phyloP scores from a whole-genome alignment of 768 basidiomycete species.

The Rhodotorula taiwanensis region DNA sequence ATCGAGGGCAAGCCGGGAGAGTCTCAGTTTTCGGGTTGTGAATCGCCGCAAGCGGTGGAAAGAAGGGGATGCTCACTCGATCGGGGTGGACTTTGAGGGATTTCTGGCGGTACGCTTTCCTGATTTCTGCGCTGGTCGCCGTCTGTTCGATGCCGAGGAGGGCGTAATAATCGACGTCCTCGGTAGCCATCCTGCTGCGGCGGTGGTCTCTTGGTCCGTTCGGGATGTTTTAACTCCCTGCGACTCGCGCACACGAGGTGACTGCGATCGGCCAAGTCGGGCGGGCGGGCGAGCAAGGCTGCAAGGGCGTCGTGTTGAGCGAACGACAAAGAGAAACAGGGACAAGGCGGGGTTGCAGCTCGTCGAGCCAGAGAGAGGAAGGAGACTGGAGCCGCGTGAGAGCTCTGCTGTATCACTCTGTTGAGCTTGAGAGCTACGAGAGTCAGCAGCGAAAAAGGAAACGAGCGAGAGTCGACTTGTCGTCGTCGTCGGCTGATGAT shows the following conservation, averaged over 20 bases:
- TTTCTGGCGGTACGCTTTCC: constrained; percentile 36
- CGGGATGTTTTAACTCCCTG: no score
- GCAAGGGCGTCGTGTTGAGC: background rate
- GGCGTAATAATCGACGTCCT: constrained; percentile 37
- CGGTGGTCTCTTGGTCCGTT: no score
- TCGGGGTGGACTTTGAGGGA: constrained; percentile 41
- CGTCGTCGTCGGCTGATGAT: background rate
- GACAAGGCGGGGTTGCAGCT: background rate
- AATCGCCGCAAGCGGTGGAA: background rate
- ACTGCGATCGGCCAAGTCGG: no score
- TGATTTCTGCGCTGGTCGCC: constrained; percentile 34
- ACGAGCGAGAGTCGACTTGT: background rate
- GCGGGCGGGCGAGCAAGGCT: no score
- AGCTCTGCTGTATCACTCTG: no score
- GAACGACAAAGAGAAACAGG: no score
- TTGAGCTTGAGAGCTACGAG: no score
- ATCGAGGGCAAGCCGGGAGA: background rate
- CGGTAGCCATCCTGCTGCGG: constrained; percentile 9
- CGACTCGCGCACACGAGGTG: no score
- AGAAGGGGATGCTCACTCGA: constrained; percentile 21
- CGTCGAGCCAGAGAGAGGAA: background rate
- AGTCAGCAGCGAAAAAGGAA: no score
- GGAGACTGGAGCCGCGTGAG: background rate
- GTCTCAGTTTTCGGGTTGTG: background rate
- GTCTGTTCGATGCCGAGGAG: constrained; percentile 31